phyloP scores from a whole-genome alignment of 352 stramenopile genomes.

The Globisporangium yorkense region DNA sequence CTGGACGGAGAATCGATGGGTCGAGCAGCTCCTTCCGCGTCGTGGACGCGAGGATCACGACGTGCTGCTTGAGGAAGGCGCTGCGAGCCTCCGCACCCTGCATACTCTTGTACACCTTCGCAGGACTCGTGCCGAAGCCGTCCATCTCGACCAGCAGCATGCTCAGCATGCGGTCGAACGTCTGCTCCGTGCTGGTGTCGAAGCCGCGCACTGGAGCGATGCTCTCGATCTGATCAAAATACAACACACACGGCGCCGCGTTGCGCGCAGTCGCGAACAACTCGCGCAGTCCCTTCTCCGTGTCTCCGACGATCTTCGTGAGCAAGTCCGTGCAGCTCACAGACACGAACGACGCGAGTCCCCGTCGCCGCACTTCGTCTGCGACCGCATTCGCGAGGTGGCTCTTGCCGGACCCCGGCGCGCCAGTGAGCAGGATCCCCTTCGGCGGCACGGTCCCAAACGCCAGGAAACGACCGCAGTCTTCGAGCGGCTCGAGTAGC shows the following conservation, averaged over 20 bases:
- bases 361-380: slow-evolving; percentile 44
- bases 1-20: slow-evolving; percentile 79
- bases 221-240: slow-evolving; percentile 91
- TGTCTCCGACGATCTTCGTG: slow-evolving; percentile 89
- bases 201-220: slow-evolving; percentile 84
- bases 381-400: slow-evolving; percentile 82
- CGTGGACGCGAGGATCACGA: slow-evolving; percentile 84
- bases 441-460: slow-evolving; percentile 96
- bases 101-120: slow-evolving; percentile 26
- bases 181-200: slow-evolving; percentile 90
- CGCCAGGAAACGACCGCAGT: slow-evolving; percentile 93
- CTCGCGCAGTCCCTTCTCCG: slow-evolving; percentile 82
- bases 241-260: slow-evolving; percentile 69
- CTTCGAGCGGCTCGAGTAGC: slow-evolving; percentile 95
- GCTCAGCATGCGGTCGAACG: slow-evolving; percentile 88
- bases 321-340: slow-evolving; percentile 87
- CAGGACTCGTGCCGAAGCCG: slow-evolving; percentile 55
- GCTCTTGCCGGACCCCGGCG: slow-evolving; percentile 98
- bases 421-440: slow-evolving; percentile 98
- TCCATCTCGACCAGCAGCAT: slow-evolving; percentile 91
- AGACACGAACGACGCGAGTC: slow-evolving; percentile 80
- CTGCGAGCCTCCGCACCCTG: slow-evolving; percentile 31
- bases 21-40: slow-evolving; percentile 71
- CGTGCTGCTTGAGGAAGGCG: slow-evolving; percentile 73
- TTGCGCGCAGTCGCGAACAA: slow-evolving; percentile 84